These are phyloP conservation scores for Cutaneotrichosporon arboriforme DNA, from an alignment of 1,284 basidiomycete genomes.

Conservation along the genomic window DNA sequence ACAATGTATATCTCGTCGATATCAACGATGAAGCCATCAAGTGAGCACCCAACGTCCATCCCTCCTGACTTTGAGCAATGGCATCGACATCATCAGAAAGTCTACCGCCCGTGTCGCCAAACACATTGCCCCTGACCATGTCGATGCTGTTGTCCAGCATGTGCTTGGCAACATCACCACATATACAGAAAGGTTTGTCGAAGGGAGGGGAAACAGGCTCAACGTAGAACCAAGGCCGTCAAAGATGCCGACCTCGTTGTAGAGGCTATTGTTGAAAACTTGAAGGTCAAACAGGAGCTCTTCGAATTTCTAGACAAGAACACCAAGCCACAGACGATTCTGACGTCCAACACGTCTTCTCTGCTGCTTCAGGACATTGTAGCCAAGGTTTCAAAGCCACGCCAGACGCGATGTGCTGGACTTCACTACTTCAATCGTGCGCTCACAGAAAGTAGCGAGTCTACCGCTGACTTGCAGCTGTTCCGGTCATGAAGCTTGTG, in stretches of 20 bases:
- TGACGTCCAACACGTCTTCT: slow-evolving; percentile 55
- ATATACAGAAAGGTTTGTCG: slow-evolving; percentile 50
- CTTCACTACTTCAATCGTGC: slow-evolving; percentile 55
- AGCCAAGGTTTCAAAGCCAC: slow-evolving; percentile 30
- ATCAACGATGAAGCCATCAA: slow-evolving; percentile 46
- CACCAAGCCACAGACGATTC: slow-evolving; percentile 42
- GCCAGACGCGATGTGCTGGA: slow-evolving; percentile 50
- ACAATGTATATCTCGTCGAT: slow-evolving; percentile 48
- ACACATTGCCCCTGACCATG: slow-evolving; percentile 49
- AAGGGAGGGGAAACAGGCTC: background rate
- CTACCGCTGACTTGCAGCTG: slow-evolving; percentile 16
- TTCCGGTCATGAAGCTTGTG: slow-evolving; percentile 55
- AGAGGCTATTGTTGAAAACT: slow-evolving; percentile 57
- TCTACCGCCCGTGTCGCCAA: slow-evolving; percentile 54
- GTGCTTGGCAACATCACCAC: slow-evolving; percentile 51
- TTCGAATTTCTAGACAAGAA: slow-evolving; percentile 52
- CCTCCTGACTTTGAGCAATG: slow-evolving; percentile 49
- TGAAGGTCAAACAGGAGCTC: slow-evolving; percentile 54
- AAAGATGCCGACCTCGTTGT: slow-evolving; percentile 53
- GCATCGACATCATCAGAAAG: slow-evolving; percentile 53
- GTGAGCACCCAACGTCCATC: slow-evolving; percentile 11
- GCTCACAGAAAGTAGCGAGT: background rate
- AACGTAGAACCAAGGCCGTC: slow-evolving; percentile 47
- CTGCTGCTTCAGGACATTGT: slow-evolving; percentile 54
- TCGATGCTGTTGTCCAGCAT: slow-evolving; percentile 40